Evolutionary conservation across 768 basidiomycete species (phyloP).

Genomic region (Pleurotus eryngii): DNA sequence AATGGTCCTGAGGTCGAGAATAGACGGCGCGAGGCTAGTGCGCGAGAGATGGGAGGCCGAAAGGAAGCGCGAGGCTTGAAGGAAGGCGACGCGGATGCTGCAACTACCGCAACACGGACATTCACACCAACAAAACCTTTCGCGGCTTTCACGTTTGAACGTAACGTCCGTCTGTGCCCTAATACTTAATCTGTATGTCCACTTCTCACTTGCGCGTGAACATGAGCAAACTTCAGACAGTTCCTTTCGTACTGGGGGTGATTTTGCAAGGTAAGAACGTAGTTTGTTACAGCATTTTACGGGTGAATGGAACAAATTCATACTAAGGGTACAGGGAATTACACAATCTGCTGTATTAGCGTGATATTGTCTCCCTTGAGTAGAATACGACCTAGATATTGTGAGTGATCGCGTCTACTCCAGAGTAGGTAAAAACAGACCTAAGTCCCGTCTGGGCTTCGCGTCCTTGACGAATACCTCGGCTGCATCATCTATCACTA

Average conservation of each 20-base stretch:
- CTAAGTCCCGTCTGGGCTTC: conserved; percentile 81
- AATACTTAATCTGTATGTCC: too few relatives aligned
- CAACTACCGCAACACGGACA: too few relatives aligned
- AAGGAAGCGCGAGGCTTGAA: conserved; percentile 26
- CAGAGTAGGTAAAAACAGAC: conserved; percentile 38
- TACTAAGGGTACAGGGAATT: conserved; percentile 8
- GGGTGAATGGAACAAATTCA: neutral
- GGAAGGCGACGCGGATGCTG: too few relatives aligned
- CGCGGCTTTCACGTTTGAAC: too few relatives aligned
- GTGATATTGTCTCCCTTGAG: conserved; percentile 99
- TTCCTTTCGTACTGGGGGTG: neutral
- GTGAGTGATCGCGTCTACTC: too few relatives aligned
- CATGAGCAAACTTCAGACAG: neutral
- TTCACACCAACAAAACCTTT: too few relatives aligned
- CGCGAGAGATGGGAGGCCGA: conserved; percentile 75
- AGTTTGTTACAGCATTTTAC: neutral
- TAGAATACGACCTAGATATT: conserved; percentile 76
- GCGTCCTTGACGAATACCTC: conserved; percentile 91
- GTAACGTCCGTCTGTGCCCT: too few relatives aligned
- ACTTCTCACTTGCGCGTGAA: too few relatives aligned
- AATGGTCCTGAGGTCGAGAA: conserved; percentile 51
- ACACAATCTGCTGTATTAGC: conserved; percentile 75
- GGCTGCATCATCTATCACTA: conserved; percentile 89
- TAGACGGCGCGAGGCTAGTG: conserved; percentile 69
- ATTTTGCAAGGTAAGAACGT: neutral